Evolutionary conservation across 768 basidiomycete species (phyloP), one percentile per base, ranked within the genome.

Genomic region (Psilocybe tampanensis): DNA sequence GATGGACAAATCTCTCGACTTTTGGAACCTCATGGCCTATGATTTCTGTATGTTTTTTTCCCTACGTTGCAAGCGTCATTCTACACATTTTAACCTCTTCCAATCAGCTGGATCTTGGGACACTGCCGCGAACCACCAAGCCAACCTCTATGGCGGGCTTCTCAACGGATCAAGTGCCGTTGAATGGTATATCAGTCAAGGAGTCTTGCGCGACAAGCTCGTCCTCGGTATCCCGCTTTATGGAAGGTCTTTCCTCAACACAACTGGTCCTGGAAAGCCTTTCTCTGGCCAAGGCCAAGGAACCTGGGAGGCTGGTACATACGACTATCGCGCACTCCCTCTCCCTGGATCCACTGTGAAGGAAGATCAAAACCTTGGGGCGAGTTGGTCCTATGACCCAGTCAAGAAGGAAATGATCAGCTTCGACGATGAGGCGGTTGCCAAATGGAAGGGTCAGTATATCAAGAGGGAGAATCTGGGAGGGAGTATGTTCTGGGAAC

Each of bases 1-100:
- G 59, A 98, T 99, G 95, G 89, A 95, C 68, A 79, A 79, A 57
- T 87, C 82, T 56, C 85, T 99, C 21, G 91, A 94, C 66, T 95
- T 98, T 70, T 98, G 95, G 95, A 98, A 99, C 69, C 74, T 99
- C 70, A 99, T 99, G 97, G 86, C 89, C 1, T 93, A 94, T 62
- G 92, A 93, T 68, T 93, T 89, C 64, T 83, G 89, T 89, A 61
- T 54, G 81, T 72, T 24, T 45, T 19, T 34, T 32, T 41, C 34
- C 22, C 17, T 43, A 13, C 29, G 29, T n/a, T 43, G 32, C 18
- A 39, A 34, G 17, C 6, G 42, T 45, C 21, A 26, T 13, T 54
- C 44, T 19, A 36, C 52, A 29, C 29, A 4, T 29, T 59, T 23
- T 58, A 43, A 29, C 13, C 4, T 21, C 26, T 56, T 48, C 26